Evolutionary conservation across 371 early-diverging fungal genomes (phyloP).

Genomic region (Zopfochytrium polystomum): DNA sequence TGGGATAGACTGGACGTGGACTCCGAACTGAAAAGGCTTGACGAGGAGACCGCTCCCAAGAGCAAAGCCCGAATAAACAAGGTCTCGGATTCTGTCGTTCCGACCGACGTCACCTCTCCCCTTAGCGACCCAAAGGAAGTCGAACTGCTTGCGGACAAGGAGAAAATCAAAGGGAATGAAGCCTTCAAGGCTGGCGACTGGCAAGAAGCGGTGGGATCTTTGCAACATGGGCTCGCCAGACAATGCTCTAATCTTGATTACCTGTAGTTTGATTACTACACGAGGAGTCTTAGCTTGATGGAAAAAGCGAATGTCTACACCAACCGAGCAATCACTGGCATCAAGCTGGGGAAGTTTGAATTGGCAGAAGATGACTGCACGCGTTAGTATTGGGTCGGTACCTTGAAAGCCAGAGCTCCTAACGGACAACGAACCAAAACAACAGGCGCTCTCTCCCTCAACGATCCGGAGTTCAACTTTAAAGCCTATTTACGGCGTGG

Average conservation of each 20-base stretch:
- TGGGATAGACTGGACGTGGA: constrained; percentile 30
- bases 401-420: not conserved
- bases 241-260: too few species aligned
- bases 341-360: constrained; percentile 18
- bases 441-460: constrained; percentile 8
- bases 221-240: not conserved
- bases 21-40: constrained; percentile 14
- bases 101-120: too few species aligned
- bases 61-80: constrained; percentile 12
- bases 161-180: constrained; percentile 32
- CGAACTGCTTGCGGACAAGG: constrained; percentile 16
- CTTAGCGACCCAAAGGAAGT: constrained; percentile 3
- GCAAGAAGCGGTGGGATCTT: constrained; percentile 24
- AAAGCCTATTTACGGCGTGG: constrained; percentile 30
- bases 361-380: constrained; percentile 24
- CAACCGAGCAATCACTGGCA: constrained; percentile 19
- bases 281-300: constrained; percentile 16
- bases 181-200: constrained; percentile 21
- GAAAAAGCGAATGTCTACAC: constrained; percentile 17
- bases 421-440: not conserved
- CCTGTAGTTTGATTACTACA: constrained; percentile 22
- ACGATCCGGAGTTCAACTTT: constrained; percentile 2
- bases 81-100: not conserved
- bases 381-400: constrained; percentile 5
- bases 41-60: not conserved